Conservation (phyloP, 768 basidiomycete genomes). For the Suillus variegatus region DNA sequence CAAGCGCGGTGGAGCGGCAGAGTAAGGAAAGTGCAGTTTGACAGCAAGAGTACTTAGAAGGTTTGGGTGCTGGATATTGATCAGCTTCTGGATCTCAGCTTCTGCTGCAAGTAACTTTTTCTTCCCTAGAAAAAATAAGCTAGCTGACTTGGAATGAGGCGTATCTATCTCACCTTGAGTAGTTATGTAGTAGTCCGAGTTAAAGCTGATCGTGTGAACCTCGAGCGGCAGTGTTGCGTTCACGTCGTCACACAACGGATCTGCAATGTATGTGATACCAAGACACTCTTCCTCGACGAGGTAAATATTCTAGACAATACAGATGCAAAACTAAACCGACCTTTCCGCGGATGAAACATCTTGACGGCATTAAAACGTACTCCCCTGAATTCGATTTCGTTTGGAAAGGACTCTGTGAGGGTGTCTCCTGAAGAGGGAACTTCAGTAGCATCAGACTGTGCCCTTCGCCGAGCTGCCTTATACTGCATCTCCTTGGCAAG, state of each 20-base stretch:
- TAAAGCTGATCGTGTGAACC: slow-evolving; percentile 65
- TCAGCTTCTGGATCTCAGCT: slow-evolving; percentile 62
- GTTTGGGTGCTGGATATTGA: slow-evolving; percentile 60
- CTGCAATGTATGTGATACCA: slow-evolving; percentile 70
- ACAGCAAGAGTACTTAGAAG: slow-evolving; percentile 68
- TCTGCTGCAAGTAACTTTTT: slow-evolving; percentile 73
- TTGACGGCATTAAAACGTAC: slow-evolving; percentile 65
- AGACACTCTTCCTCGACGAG: slow-evolving; percentile 49
- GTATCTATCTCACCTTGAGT: slow-evolving; percentile 48
- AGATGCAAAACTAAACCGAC: slow-evolving; percentile 37
- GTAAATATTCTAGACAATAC: slow-evolving; percentile 1
- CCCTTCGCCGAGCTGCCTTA: slow-evolving; percentile 56
- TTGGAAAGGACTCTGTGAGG: slow-evolving; percentile 60
- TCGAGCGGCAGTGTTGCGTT: slow-evolving; percentile 63
- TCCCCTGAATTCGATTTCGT: slow-evolving; percentile 58
- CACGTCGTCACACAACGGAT: slow-evolving; percentile 71
- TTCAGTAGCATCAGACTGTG: slow-evolving; percentile 72
- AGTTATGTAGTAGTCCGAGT: slow-evolving; percentile 66
- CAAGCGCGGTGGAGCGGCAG: slow-evolving; percentile 52
- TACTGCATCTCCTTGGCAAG: slow-evolving; percentile 49
- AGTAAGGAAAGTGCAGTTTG: slow-evolving; percentile 56
- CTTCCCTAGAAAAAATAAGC: slow-evolving; percentile 39
- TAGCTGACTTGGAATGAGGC: not conserved
- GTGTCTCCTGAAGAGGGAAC: slow-evolving; percentile 51
- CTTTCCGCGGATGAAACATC: slow-evolving; percentile 70